These are phyloP conservation scores for Quillaja saponaria DNA, from an alignment of 306 rosid species.

Conservation along the genomic window DNA sequence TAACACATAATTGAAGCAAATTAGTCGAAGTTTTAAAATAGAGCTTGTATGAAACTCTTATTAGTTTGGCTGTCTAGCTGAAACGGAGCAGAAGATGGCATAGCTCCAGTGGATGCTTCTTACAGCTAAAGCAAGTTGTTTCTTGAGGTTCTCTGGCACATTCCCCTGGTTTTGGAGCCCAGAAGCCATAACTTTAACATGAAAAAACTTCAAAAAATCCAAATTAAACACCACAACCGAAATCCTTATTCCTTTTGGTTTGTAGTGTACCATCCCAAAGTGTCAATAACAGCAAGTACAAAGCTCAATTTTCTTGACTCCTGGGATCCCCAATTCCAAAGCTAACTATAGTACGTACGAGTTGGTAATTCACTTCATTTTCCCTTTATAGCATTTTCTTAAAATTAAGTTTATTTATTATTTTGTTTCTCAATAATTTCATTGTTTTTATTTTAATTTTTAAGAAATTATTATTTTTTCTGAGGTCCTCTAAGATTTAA, in stretches of 20 bases:
- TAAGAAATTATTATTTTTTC: too few species aligned
- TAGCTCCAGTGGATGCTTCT: slow-evolving; percentile 89
- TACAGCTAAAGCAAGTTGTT: slow-evolving; percentile 76
- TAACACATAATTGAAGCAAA: slow-evolving; percentile 4
- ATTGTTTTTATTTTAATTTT: too few species aligned
- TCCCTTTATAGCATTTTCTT: too few species aligned
- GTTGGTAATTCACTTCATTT: too few species aligned
- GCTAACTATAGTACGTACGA: too few species aligned
- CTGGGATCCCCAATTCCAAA: slow-evolving; percentile 21
- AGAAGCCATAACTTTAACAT: slow-evolving; percentile 33
- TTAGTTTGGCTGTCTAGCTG: slow-evolving; percentile 64
- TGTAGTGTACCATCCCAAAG: neutral
- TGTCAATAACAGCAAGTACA: slow-evolving; percentile 1
- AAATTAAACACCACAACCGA: slow-evolving; percentile 22
- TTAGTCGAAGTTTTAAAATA: neutral
- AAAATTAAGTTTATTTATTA: too few species aligned
- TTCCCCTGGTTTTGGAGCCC: slow-evolving; percentile 33
- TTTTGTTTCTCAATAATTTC: too few species aligned
- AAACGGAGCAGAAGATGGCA: slow-evolving; percentile 74
- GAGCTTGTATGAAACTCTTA: slow-evolving; percentile 2
- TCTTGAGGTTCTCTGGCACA: slow-evolving; percentile 56
- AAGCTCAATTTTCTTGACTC: slow-evolving; percentile 15
- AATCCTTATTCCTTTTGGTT: slow-evolving; percentile 3
- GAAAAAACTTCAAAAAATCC: slow-evolving; percentile 22
- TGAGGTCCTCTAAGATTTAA: too few species aligned